Conservation (phyloP, 768 basidiomycete species). For the Suillus luteus region DNA sequence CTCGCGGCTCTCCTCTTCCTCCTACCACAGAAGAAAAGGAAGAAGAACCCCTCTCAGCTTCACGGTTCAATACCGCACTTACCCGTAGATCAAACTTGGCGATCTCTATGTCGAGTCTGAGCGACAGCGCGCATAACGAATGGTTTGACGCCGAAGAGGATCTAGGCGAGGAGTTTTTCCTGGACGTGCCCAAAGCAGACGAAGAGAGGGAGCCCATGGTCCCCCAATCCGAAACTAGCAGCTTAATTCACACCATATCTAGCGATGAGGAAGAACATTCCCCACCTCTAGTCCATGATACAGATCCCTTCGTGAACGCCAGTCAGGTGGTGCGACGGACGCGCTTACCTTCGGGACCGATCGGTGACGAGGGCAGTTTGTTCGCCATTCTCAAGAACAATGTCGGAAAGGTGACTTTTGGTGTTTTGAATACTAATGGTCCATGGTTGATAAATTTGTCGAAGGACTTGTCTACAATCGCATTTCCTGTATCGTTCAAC, state of each 20-base stretch:
- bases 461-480: conserved; percentile 80
- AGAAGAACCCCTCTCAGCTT: conserved; percentile 27
- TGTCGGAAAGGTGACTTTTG: conserved; percentile 69
- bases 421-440: conserved; percentile 6
- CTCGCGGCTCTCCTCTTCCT: conserved; percentile 40
- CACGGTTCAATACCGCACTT: conserved; percentile 29
- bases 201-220: conserved; percentile 43
- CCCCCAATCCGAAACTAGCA: conserved; percentile 44
- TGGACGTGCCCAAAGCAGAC: conserved; percentile 47
- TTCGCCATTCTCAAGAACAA: conserved; percentile 86
- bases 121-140: conserved; percentile 52
- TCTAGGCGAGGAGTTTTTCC: conserved; percentile 56
- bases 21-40: conserved; percentile 52
- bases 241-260: conserved; percentile 40
- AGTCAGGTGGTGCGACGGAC: conserved; percentile 50
- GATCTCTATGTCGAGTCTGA: conserved; percentile 50
- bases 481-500: conserved; percentile 89
- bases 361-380: conserved; percentile 79
- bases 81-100: conserved; percentile 42
- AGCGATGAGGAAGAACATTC: conserved; percentile 48
- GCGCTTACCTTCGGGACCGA: conserved; percentile 57
- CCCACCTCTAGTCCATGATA: conserved; percentile 5
- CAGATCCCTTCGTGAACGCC: conserved; percentile 14
- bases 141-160: conserved; percentile 78
- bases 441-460: conserved; percentile 2